Base-by-base conservation (phyloP, 192 early-diverging fungal genomes). In the Coemansia sp. region DNA sequence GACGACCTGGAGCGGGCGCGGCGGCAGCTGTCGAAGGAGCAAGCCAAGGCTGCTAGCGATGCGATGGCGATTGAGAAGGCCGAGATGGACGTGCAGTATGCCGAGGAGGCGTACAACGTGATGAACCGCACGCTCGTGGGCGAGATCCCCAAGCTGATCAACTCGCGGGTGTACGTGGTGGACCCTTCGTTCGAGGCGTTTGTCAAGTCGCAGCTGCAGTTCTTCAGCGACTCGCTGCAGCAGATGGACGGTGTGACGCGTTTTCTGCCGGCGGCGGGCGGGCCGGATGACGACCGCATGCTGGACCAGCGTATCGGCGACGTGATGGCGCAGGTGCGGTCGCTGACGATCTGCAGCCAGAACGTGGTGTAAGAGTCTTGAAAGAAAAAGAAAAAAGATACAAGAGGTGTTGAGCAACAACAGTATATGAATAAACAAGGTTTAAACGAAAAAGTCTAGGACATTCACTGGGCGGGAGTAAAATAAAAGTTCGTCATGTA, bases 111-210 rank as follows among this genome's bases (percentile, higher is more conserved):
- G 33, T 98, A 93, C 66, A 90, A 93, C 46, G 71, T 81, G 39
- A 66, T 96, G 60, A 97, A 99, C 71, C 71, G 72, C 19, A 84
- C 86, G 49, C 81, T 99, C 37, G 71, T 94, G 19, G 74, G 80
- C 12, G 94, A 98, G 59, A 85, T 98, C 39, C 97, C 97, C 11
- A 89, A 88, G 67, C 83, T 98, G 0, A 86, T 99, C 44, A 91
- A 92, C 42, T 64, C 92, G 21, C 79, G 95, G 27, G 88, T 97
- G 0, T 89, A 91, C 4, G 94, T 94, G 59, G 72, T 97, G 45
- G 93, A 98, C 24, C 97, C 97, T 2, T 92, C 91, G 18, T 95
- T 99, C 64, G 95, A 97, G 64, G 96, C 95, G 9, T 76, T 99
- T 23, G 89, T 97, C 52, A 94, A 95, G 76, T 83, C 88, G 14